Base-by-base conservation (phyloP, 495 filamentous ascomycete genomes). In the Tuber umbilicatum region DNA sequence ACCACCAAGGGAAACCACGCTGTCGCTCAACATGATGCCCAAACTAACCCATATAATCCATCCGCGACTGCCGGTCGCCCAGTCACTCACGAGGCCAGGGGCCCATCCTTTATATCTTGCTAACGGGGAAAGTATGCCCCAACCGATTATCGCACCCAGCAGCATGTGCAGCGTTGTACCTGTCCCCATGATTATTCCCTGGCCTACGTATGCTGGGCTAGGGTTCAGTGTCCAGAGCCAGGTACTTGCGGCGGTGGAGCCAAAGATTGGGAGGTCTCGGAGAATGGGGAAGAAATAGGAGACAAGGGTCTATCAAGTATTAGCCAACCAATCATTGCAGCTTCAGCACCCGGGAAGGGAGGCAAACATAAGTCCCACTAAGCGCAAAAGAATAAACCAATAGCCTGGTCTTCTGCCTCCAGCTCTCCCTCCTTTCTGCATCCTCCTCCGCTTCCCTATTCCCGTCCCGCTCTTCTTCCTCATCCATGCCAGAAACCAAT, bases 181-280 rank as follows among this genome's bases (percentile, higher is more conserved):
- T 31, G 95, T 93, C 83, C 94, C 97, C 97, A 87, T 97, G 89
- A 90, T 89, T 68, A 93, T 91, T 23, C 90, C 90, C 83, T 92
- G 90, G 3, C 94, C 95, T 37, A 97, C 88, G 82, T 99, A 98
- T 40, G 95, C 95, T 39, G 96, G 90, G 68, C 92, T 95, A 7
- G 96, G 95, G 75, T 99, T 99, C 21, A 99, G 86, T 27, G 92
- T 94, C 95, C 95, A 99, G 4, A 98, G 86, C 94, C 94, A 99
- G 35, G 89, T 89, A 23, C 86, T 83, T 0, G 93, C 94, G 14
- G 96, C 87, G 10, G 87, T 83, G 1, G 87, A 82, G 0, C 95
- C 95, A 78, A 98, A 91, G 47, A 99, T 85, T 6, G 96, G 95
- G 50, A 99, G 85, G 78, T 92, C 89, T 31, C 93, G 90, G 40